phyloP scores from a whole-genome alignment of 164 flowering plant genomes.

The Pachysandra terminalis region DNA sequence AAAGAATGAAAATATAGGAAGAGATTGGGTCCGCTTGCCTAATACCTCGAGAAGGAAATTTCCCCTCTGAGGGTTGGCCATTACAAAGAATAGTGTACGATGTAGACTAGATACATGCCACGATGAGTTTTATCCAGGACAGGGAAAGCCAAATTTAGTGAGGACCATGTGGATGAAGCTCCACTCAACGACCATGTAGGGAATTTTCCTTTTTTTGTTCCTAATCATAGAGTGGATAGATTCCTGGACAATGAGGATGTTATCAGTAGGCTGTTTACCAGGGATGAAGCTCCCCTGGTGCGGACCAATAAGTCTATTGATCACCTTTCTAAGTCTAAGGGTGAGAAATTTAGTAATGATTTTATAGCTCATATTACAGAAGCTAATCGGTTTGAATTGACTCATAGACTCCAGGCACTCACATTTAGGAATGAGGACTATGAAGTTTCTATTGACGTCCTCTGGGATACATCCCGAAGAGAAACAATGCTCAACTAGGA shows the following conservation, averaged over 20 bases:
- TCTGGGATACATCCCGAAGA: no score
- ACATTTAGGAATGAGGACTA: no score
- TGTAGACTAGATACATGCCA: neutral
- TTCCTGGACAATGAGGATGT: neutral
- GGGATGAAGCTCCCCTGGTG: neutral
- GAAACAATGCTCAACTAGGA: no score
- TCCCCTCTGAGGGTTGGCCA: neutral
- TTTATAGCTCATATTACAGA: neutral
- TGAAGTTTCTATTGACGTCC: no score
- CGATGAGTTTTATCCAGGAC: neutral
- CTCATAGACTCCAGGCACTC: no score
- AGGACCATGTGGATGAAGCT: neutral
- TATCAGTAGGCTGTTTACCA: neutral
- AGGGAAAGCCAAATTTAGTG: neutral
- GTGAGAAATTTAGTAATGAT: neutral
- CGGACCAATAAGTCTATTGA: no score
- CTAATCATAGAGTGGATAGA: no score
- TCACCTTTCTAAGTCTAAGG: neutral
- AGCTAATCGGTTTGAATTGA: no score
- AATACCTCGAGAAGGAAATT: neutral
- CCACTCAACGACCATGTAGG: neutral
- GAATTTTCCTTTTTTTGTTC: neutral
- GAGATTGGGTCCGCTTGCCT: conserved; percentile 6
- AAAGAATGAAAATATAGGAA: no score
- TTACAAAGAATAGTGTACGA: neutral